Base-by-base conservation (phyloP, 176 grass and related monocot species). In the Carex parvula region DNA sequence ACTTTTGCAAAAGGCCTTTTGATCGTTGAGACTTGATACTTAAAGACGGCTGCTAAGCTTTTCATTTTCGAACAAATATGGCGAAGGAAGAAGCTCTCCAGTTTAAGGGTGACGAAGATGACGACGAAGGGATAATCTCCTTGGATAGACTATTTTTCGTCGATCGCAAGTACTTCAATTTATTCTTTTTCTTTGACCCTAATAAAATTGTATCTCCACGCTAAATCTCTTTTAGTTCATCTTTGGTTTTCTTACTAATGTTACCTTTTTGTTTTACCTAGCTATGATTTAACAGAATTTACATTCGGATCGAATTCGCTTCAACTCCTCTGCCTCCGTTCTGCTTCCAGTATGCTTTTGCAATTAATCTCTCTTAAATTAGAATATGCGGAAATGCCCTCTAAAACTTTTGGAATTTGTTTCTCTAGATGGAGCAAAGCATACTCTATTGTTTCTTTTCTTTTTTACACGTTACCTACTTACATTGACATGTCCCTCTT, bases 241-340 rank as follows among this genome's bases (percentile, higher is more conserved):
- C 60, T 79, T 50, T 48, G 14, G 64, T 69, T 77, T 61, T 69
- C 16, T 70, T 88, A 73, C 21, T 12, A 72, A 68, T 91, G 79
- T 71, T 80, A 39, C 24, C 60, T 87, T 88, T 86, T 55, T 55
- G 15, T 86, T 81, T n/a, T 67, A 24, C 5, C 63, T 48, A 95
- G 93, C 58, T 99, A 99, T 67, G 93, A 99, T 61, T 84, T 94
- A 81, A 92, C 87, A 54, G 89, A 91, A 33, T 99, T 99, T 84
- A 92, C 91, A 30, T 99, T 94, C 84, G 96, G 91, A n/a, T 80
- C 88, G 67, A 88, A 92, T 33, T 91, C 87, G 60, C 73, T 99
- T 37, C 29, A 86, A 13, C 88, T 95, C 33, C 85, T 93, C 65
- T 95, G 93, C 89, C 93, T 95, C 83, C 88, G 78, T 66, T 89